A percentile compares a stretch with the other conserved stretches of the same genome.
phyloP scores from a whole-genome alignment of 192 early-diverging fungal species.

The Jimgerdemannia lactiflua region DNA sequence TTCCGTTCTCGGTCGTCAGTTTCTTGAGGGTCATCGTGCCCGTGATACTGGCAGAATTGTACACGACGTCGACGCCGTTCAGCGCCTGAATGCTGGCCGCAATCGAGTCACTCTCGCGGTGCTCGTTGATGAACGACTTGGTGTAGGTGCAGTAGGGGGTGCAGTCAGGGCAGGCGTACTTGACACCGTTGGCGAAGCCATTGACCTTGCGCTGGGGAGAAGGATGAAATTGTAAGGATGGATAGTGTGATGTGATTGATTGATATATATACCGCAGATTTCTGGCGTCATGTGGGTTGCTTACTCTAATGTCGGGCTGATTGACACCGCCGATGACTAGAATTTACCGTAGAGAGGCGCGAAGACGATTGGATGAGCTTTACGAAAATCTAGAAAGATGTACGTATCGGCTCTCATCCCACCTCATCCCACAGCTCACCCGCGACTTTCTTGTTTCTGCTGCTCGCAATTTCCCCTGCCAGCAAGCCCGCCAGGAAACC shows the following conservation, averaged over 20 bases:
- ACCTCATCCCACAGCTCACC: constrained; percentile 9
- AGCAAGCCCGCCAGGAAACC: constrained; percentile 32
- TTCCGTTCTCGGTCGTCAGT: constrained; percentile 26
- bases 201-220: constrained; percentile 26
- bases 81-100: constrained; percentile 1
- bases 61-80: constrained; percentile 26
- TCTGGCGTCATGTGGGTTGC: not conserved
- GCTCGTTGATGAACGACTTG: constrained; percentile 22
- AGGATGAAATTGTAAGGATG: not conserved
- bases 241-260: too few relatives aligned
- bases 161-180: constrained; percentile 25
- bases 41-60: constrained; percentile 32
- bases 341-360: too few relatives aligned
- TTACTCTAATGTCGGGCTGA: constrained; percentile 20
- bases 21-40: constrained; percentile 31
- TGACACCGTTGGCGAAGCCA: constrained; percentile 34
- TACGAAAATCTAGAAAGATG: not conserved
- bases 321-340: constrained; percentile 35
- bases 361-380: too few relatives aligned
- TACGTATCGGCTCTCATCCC: not conserved
- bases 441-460: constrained; percentile 26
- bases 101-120: constrained; percentile 5
- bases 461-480: constrained; percentile 32
- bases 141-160: constrained; percentile 27
- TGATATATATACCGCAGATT: too few relatives aligned